Conservation (phyloP, 1,284 basidiomycete species). For the Cryptococcus sp. region DNA sequence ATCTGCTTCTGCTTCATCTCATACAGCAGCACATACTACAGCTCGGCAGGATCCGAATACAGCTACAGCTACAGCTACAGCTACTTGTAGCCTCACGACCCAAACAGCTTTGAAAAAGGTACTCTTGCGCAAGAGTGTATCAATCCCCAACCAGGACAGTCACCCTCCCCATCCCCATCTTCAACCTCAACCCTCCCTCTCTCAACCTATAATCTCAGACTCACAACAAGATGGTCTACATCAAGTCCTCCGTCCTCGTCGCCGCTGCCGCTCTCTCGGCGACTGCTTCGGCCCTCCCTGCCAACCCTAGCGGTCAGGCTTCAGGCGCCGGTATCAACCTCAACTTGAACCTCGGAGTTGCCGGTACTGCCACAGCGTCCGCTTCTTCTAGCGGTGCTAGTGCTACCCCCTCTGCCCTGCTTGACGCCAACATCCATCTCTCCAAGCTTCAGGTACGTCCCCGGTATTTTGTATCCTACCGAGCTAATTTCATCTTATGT, state of each 20-base stretch:
- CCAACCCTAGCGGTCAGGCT: slow-evolving; percentile 1
- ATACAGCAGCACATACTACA: neutral
- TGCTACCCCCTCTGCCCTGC: neutral
- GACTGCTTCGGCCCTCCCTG: slow-evolving; percentile 20
- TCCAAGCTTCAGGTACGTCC: neutral
- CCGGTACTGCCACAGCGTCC: slow-evolving; percentile 1
- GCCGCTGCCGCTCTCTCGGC: slow-evolving; percentile 33
- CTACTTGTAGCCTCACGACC: neutral
- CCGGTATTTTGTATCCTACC: neutral
- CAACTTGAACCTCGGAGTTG: slow-evolving; percentile 7
- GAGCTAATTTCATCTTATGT: neutral
- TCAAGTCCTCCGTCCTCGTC: slow-evolving; percentile 29
- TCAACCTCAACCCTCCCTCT: neutral
- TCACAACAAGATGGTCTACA: slow-evolving; percentile 26
- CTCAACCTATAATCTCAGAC: neutral
- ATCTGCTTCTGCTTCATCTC: slow-evolving; percentile 2
- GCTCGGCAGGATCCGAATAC: slow-evolving; percentile 19
- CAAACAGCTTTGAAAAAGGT: neutral
- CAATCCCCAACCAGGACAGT: neutral
- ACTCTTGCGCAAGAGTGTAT: neutral
- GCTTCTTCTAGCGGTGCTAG: neutral
- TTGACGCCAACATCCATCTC: neutral
- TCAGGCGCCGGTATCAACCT: slow-evolving; percentile 1
- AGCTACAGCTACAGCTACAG: slow-evolving; percentile 7
- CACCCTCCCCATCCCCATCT: slow-evolving; percentile 3